phyloP scores from a whole-genome alignment of 495 filamentous ascomycete genomes.

The Melanomma pulvis-pyrius region DNA sequence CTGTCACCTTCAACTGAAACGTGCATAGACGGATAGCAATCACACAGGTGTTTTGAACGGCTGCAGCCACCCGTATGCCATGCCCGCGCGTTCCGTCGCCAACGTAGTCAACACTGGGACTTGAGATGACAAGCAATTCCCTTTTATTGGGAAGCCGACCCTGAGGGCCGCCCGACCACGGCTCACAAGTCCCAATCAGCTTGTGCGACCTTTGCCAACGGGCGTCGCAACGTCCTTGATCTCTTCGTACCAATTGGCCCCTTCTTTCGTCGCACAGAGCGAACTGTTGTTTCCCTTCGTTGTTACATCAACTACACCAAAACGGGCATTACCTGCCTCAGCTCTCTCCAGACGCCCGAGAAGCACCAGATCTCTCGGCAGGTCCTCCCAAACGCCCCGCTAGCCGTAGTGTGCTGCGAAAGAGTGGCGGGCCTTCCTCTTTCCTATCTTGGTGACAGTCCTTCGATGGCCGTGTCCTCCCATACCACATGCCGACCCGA shows the following conservation, averaged over 20 bases:
- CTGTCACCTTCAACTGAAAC: slow-evolving; percentile 30
- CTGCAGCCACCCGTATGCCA: slow-evolving; percentile 18
- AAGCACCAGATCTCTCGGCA: not conserved
- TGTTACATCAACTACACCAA: slow-evolving; percentile 37
- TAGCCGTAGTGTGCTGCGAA: not conserved
- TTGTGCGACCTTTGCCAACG: slow-evolving; percentile 24
- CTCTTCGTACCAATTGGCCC: slow-evolving; percentile 13
- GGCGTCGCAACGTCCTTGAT: slow-evolving; percentile 7
- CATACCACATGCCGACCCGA: not conserved
- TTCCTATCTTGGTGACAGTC: not conserved
- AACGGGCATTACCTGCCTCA: slow-evolving; percentile 17
- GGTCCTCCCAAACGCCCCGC: not conserved
- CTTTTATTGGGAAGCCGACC: not conserved
- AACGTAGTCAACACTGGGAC: not conserved
- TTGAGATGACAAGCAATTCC: not conserved
- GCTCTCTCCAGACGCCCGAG: not conserved
- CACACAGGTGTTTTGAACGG: slow-evolving; percentile 1
- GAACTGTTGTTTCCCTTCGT: slow-evolving; percentile 17
- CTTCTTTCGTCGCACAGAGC: slow-evolving; percentile 19
- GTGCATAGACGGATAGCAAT: slow-evolving; percentile 19
- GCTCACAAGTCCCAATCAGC: not conserved
- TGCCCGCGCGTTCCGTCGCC: not conserved
- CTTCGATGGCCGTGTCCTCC: not conserved
- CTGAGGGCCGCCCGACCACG: not conserved
- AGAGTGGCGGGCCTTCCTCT: not conserved